Base-by-base conservation (phyloP, 2,329 filamentous ascomycete species). In the Orbilia quercus region DNA sequence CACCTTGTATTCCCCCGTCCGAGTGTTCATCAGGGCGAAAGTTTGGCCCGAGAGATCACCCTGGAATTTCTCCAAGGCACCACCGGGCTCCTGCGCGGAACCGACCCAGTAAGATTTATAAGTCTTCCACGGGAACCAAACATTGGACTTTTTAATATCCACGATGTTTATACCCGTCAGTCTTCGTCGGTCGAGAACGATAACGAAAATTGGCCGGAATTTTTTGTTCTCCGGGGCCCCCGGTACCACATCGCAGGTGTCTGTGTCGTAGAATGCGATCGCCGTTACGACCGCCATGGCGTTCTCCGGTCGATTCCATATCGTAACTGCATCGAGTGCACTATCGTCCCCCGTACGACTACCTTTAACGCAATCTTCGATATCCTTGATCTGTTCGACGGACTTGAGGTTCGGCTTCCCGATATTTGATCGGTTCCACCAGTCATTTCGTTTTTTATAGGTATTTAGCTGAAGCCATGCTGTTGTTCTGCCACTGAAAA, bases 271-370 rank as follows among this genome's bases (percentile, higher is more conserved):
- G 44, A 72, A 72, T 3, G 66, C 66, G 3, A 72, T 18, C 11
- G 58, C 66, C 4, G n/a, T 18, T 0, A 64, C 44, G 14, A 47
- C 16, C 5, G 47, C 25, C 28, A 31, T 31, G 9, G 12, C 18
- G 1, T 31, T 2, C 5, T 54, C 66, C 1, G 59, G 50, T n/a
- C 66, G 42, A 40, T 72, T 72, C 66, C 66, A 72, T 12, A 72
- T 47, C 2, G 60, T 57, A 0, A 64, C 48, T 1, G 28, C 47
- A 12, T 60, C 64, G 11, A 62, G 11, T 2, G 53, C 23, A 2
- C 44, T 36, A 0, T 2, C 11, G 7, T 34, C 18, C 1, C 22
- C 14, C 20, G 42, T 16, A 11, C 45, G 54, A 53, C 23, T 44
- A 14, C 3, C 31, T 31, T 31, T 4, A 6, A 25, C 23, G 22